Evolutionary conservation across 2,329 filamentous ascomycete genomes (phyloP).

Genomic region (Grosmannia penicillata): DNA sequence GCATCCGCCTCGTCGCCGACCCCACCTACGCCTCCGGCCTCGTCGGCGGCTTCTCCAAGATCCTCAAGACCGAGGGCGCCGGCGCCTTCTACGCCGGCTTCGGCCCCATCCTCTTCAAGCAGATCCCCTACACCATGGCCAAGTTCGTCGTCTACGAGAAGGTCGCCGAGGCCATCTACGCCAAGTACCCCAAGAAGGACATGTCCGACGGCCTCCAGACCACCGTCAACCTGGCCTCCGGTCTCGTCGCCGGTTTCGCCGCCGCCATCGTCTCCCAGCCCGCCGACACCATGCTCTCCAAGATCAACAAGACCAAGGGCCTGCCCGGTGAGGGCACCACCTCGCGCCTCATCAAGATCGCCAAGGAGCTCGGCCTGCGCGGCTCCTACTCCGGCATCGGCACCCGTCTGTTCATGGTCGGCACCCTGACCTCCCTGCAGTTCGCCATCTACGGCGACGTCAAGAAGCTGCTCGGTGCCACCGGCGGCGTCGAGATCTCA

Average conservation of each 20-base stretch:
- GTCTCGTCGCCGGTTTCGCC: conserved; percentile 51
- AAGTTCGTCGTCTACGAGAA: conserved; percentile 84
- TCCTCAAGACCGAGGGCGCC: conserved; percentile 57
- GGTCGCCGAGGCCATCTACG: conserved; percentile 55
- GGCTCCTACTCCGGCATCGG: conserved; percentile 64
- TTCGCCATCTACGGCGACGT: conserved; percentile 71
- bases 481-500: conserved; percentile 60
- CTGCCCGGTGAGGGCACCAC: conserved; percentile 64
- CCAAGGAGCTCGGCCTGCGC: conserved; percentile 58
- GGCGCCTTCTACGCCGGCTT: conserved; percentile 74
- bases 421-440: conserved; percentile 56
- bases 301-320: conserved; percentile 83
- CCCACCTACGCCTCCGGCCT: conserved; percentile 63
- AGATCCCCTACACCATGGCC: conserved; percentile 77
- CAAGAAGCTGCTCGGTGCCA: conserved; percentile 56
- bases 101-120: conserved; percentile 65
- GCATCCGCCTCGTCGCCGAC: conserved; percentile 71
- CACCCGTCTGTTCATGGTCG: conserved; percentile 40
- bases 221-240: conserved; percentile 43
- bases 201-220: conserved; percentile 53
- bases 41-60: conserved; percentile 58
- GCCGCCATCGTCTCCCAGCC: conserved; percentile 70
- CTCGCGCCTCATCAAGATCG: conserved; percentile 66
- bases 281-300: conserved; percentile 73
- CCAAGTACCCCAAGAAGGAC: conserved; percentile 48